phyloP scores from a whole-genome alignment of 1,284 basidiomycete species.

The Pseudozyma pruni region DNA sequence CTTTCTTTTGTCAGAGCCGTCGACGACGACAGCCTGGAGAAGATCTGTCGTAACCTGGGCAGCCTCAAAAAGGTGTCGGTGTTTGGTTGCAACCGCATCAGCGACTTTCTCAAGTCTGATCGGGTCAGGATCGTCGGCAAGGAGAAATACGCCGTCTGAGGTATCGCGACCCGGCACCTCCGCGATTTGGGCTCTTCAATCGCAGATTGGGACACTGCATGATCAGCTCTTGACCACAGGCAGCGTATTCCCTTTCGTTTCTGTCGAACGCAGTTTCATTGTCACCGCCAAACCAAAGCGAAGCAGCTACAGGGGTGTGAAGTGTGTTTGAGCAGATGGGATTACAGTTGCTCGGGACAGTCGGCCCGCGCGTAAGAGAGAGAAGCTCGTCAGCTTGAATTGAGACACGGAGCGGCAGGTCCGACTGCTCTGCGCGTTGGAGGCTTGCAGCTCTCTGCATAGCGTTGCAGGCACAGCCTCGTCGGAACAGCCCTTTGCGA shows the following conservation, averaged over 20 bases:
- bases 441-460: conserved; percentile 6
- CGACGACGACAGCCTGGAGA: conserved; percentile 84
- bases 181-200: no score
- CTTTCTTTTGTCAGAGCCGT: conserved; percentile 86
- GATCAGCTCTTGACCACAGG: no score
- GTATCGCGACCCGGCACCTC: no score
- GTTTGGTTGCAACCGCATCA: conserved; percentile 67
- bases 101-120: conserved; percentile 49
- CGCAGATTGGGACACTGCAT: no score
- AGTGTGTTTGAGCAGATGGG: no score
- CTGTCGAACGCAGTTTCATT: no score
- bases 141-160: conserved; percentile 43
- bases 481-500: no score
- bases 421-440: conserved; percentile 10
- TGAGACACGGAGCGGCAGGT: conserved; percentile 14
- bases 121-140: conserved; percentile 60
- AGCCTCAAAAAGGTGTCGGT: conserved; percentile 61
- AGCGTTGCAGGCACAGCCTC: conserved; percentile 40
- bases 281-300: not conserved
- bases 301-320: no score
- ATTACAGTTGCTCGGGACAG: conserved; percentile 2
- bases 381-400: not conserved
- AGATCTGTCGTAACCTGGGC: conserved; percentile 70
- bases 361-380: conserved; percentile 9
- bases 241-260: no score